phyloP scores from a whole-genome alignment of 805 yeast species.

The Pichia californica region DNA sequence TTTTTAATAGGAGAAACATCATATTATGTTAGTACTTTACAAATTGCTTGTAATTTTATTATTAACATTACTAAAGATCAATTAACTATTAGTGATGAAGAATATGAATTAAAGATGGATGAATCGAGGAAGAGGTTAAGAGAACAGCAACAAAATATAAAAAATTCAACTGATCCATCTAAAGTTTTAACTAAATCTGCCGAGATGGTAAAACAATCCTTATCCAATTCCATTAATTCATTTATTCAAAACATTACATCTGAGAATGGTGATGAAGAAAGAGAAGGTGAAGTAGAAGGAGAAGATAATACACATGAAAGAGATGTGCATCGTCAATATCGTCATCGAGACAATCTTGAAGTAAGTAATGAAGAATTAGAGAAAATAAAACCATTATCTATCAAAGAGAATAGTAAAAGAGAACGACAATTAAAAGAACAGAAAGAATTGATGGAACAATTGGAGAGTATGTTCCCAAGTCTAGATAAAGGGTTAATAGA shows the following conservation, averaged over 20 bases:
- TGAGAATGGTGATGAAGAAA: not conserved
- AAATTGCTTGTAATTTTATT: slow-evolving; percentile 81
- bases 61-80: slow-evolving; percentile 50
- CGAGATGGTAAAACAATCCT: slow-evolving; percentile 30
- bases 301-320: not conserved
- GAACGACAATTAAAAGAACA: slow-evolving; percentile 27
- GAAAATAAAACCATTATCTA: slow-evolving; percentile 25
- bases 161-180: slow-evolving; percentile 26
- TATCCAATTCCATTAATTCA: slow-evolving; percentile 23
- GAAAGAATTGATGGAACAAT: not conserved
- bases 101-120: slow-evolving; percentile 46
- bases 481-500: not conserved
- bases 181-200: slow-evolving; percentile 32
- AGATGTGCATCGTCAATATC: not conserved
- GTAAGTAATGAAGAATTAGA: slow-evolving; percentile 13
- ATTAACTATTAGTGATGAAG: slow-evolving; percentile 56
- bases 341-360: not conserved
- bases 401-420: slow-evolving; percentile 21
- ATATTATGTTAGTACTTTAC: slow-evolving; percentile 84
- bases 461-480: slow-evolving; percentile 3
- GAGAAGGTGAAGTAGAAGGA: not conserved
- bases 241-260: slow-evolving; percentile 16
- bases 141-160: slow-evolving; percentile 2
- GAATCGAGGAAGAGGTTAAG: slow-evolving; percentile 34
- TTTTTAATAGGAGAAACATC: slow-evolving; percentile 84